A percentile compares a stretch with the other conserved stretches of the same genome.
These are phyloP conservation scores for Ceratocystis harringtonii DNA, from an alignment of 2,329 filamentous ascomycete genomes.

Conservation along the genomic window DNA sequence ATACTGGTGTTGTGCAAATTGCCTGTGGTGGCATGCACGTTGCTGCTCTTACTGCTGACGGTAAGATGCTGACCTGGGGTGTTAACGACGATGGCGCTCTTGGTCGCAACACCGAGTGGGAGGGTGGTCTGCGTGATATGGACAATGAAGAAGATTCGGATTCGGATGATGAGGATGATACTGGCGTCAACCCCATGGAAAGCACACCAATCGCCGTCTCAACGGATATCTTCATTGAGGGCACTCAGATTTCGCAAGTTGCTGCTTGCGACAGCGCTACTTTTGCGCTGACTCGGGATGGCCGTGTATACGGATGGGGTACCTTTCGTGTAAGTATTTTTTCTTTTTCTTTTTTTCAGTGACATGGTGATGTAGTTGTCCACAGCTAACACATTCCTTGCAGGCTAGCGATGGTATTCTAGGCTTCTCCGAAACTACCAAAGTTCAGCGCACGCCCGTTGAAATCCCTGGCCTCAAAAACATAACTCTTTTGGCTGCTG, in stretches of 20 bases:
- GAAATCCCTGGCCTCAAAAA: constrained; percentile 50
- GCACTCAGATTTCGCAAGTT: constrained; percentile 47
- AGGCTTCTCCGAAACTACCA: constrained; percentile 42
- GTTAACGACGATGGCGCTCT: constrained; percentile 76
- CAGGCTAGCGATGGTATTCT: constrained; percentile 46
- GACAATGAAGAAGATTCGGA: constrained; percentile 41
- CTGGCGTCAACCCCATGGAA: constrained; percentile 56
- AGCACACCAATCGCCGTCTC: constrained; percentile 49
- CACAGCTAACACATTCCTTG: not conserved
- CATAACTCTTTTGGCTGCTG: constrained; percentile 47
- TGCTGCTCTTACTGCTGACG: constrained; percentile 60
- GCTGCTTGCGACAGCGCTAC: constrained; percentile 60
- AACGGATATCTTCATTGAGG: constrained; percentile 42
- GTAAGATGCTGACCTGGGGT: constrained; percentile 73
- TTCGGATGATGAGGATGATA: constrained; percentile 44
- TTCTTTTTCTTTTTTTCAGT: not conserved
- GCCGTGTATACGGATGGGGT: constrained; percentile 69
- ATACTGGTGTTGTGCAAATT: constrained; percentile 60
- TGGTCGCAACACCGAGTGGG: constrained; percentile 56
- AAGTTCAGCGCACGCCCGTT: constrained; percentile 35
- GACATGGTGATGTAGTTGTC: not conserved
- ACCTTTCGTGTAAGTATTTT: constrained; percentile 43
- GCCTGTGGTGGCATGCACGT: constrained; percentile 73
- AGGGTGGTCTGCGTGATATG: constrained; percentile 45
- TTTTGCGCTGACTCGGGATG: constrained; percentile 61